These are phyloP conservation scores for Colletotrichum phormii DNA, from an alignment of 2,329 filamentous ascomycete species.

Conservation along the genomic window DNA sequence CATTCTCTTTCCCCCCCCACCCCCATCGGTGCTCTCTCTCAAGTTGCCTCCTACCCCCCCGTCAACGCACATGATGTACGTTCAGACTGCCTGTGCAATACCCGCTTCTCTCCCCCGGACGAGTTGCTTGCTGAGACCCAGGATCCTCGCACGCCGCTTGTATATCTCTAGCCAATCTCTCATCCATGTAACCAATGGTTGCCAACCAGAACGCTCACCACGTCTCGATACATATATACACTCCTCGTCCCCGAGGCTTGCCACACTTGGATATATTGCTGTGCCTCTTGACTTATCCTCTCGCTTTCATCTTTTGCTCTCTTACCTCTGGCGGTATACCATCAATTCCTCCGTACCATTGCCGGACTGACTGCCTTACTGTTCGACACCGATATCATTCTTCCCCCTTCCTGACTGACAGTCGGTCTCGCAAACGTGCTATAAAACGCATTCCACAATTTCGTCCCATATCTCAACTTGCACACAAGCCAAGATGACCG, in stretches of 20 bases:
- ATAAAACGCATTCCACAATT: slow-evolving; percentile 5
- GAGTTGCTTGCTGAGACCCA: slow-evolving; percentile 26
- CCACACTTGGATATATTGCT: slow-evolving; percentile 13
- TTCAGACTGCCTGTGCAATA: slow-evolving; percentile 27
- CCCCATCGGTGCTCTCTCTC: slow-evolving; percentile 12
- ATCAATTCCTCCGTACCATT: slow-evolving; percentile 16
- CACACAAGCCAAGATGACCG: slow-evolving; percentile 33
- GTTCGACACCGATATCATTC: background rate
- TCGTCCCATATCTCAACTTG: slow-evolving; percentile 7
- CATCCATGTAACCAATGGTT: slow-evolving; percentile 37
- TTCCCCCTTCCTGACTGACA: slow-evolving; percentile 8
- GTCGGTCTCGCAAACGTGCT: slow-evolving; percentile 21
- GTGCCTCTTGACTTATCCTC: slow-evolving; percentile 29
- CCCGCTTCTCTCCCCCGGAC: slow-evolving; percentile 31
- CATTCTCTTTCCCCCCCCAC: slow-evolving; percentile 8
- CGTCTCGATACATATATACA: slow-evolving; percentile 37
- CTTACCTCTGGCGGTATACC: slow-evolving; percentile 12
- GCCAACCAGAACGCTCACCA: slow-evolving; percentile 28
- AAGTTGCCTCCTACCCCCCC: slow-evolving; percentile 34
- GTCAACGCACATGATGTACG: slow-evolving; percentile 34
- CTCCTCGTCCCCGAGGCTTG: slow-evolving; percentile 36
- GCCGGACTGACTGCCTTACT: background rate
- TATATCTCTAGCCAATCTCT: slow-evolving; percentile 38
- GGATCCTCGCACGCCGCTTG: slow-evolving; percentile 35
- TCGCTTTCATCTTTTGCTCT: slow-evolving; percentile 13